Evolutionary conservation across 2,329 filamentous ascomycete genomes (phyloP).

Genomic region (Colletotrichum costaricense): DNA sequence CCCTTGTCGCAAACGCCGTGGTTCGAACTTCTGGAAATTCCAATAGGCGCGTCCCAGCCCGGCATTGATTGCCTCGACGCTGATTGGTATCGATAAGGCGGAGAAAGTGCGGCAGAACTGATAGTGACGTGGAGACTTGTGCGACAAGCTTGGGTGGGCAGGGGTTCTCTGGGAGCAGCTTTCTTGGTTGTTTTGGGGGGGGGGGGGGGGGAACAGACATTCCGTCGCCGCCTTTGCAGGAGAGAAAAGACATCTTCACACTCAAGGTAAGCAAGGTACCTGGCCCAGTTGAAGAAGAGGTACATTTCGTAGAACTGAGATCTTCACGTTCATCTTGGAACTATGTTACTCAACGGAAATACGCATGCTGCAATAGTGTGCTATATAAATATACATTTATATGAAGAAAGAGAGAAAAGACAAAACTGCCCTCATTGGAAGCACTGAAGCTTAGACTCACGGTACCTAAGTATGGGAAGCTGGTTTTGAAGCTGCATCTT

Average conservation of each 20-base stretch:
- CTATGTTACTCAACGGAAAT: too few species aligned
- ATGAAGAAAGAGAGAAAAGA: too few species aligned
- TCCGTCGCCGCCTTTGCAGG: conserved; percentile 8
- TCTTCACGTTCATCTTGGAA: too few species aligned
- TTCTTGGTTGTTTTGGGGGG: not conserved
- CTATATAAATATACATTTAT: too few species aligned
- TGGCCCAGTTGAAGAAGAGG: too few species aligned
- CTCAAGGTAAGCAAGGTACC: not conserved
- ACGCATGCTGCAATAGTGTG: too few species aligned
- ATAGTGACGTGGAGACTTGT: conserved; percentile 27
- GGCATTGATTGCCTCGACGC: conserved; percentile 11
- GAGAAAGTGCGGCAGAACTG: conserved; percentile 27
- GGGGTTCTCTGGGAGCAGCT: not conserved
- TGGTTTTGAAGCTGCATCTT: not conserved
- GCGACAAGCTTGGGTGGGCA: conserved; percentile 5
- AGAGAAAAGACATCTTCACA: not conserved
- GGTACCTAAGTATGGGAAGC: not conserved
- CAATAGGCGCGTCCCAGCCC: conserved; percentile 10
- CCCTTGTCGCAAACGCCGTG: conserved; percentile 21
- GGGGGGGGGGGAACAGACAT: not conserved
- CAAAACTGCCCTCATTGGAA: too few species aligned
- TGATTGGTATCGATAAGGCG: conserved; percentile 28
- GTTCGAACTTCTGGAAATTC: conserved; percentile 12
- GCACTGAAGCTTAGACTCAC: not conserved
- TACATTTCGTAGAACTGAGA: too few species aligned